These are phyloP conservation scores for Xylaria sp. DNA, from an alignment of 2,329 filamentous ascomycete species.

Conservation along the genomic window DNA sequence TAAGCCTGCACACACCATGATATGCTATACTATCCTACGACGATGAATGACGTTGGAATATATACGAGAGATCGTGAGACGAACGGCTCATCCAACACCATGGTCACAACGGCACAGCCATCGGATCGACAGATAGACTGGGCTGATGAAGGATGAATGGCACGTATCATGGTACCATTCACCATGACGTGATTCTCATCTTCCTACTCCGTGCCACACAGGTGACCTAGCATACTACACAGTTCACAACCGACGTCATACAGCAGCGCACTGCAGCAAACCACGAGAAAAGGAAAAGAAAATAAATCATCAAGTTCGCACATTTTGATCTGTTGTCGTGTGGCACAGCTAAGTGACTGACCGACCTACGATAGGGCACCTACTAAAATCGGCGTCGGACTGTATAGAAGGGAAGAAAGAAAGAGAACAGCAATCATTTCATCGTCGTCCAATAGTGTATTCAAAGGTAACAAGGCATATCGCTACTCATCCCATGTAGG, in stretches of 20 bases:
- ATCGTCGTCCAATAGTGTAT: not conserved
- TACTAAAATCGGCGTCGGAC: no score
- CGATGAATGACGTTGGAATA: no score
- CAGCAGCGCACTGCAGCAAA: not conserved
- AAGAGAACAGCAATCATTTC: not conserved
- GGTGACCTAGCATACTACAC: no score
- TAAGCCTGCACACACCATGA: no score
- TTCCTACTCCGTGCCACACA: not conserved
- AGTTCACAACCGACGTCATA: not conserved
- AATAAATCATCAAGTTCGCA: no score
- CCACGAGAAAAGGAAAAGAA: no score
- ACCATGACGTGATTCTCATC: not conserved
- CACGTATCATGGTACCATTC: not conserved
- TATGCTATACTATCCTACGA: no score
- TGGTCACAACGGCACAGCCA: not conserved
- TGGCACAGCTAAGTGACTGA: not conserved
- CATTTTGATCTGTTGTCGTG: not conserved
- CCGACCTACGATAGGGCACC: no score
- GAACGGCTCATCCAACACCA: not conserved
- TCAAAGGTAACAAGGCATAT: no score
- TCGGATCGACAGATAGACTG: not conserved
- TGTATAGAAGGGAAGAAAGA: not conserved
- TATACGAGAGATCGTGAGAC: not conserved
- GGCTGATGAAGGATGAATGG: not conserved
- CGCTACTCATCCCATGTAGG: no score